Conservation (phyloP, 495 filamentous ascomycete genomes). For the Daldinia bambusicola region DNA sequence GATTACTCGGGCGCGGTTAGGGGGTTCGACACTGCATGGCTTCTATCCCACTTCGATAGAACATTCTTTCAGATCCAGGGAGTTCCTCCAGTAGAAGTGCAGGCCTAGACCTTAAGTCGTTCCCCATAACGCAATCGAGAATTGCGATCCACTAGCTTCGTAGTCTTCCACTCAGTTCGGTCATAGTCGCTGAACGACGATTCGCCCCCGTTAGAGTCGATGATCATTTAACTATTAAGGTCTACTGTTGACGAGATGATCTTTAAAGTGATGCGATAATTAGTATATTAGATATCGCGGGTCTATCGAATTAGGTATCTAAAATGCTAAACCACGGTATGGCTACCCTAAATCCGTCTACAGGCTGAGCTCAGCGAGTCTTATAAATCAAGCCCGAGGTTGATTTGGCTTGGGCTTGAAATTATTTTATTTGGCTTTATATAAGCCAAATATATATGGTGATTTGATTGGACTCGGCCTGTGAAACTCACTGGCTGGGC, state of each 20-base stretch:
- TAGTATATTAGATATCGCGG: not conserved
- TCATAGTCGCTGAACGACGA: too few species aligned
- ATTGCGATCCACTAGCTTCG: not conserved
- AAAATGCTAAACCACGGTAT: not conserved
- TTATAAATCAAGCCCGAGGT: too few species aligned
- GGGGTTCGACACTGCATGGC: not conserved
- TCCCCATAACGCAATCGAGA: conserved; percentile 11
- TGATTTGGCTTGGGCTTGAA: too few species aligned
- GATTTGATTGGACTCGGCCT: too few species aligned
- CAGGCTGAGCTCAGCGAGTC: not conserved
- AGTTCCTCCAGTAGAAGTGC: not conserved
- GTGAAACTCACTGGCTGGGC: too few species aligned
- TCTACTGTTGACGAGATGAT: not conserved
- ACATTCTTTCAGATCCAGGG: not conserved
- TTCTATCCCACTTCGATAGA: not conserved
- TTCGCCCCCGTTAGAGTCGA: too few species aligned
- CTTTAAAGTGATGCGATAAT: not conserved
- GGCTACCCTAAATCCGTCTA: not conserved
- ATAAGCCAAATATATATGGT: too few species aligned
- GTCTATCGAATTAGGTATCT: not conserved
- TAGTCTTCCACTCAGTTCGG: not conserved
- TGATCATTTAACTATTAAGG: not conserved
- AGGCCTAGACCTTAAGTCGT: conserved; percentile 5
- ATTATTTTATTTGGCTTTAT: too few species aligned
- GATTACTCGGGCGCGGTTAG: too few species aligned